phyloP scores from a whole-genome alignment of 768 basidiomycete species.

The Tulasnella sp. region DNA sequence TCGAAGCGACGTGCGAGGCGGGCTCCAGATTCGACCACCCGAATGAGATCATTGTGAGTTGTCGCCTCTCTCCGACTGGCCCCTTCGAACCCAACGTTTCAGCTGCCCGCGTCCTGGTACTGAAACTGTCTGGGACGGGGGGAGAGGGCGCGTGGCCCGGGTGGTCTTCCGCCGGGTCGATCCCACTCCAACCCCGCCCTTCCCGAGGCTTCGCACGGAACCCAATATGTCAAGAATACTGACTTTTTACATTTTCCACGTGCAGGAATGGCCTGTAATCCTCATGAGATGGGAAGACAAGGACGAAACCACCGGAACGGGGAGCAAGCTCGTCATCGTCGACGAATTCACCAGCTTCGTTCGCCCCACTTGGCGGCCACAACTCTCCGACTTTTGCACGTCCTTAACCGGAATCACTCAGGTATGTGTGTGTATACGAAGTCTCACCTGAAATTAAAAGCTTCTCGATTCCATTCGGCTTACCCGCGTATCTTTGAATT shows the following conservation, averaged over 20 bases:
- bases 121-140: background rate
- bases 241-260: slow-evolving; percentile 3
- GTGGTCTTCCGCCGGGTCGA: background rate
- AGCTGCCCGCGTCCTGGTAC: background rate
- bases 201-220: no score
- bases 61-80: slow-evolving; percentile 8
- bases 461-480: background rate
- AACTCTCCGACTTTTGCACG: slow-evolving; percentile 78
- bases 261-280: slow-evolving; percentile 89
- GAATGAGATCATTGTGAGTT: slow-evolving; percentile 90
- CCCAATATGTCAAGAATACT: background rate
- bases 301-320: slow-evolving; percentile 45
- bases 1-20: slow-evolving; percentile 76
- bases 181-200: slow-evolving; percentile 9
- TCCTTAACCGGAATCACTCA: slow-evolving; percentile 89
- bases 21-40: slow-evolving; percentile 77
- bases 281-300: slow-evolving; percentile 78
- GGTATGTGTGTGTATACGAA: slow-evolving; percentile 47
- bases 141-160: background rate
- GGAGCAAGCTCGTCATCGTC: slow-evolving; percentile 60
- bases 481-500: background rate
- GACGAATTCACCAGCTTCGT: slow-evolving; percentile 89
- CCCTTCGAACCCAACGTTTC: background rate
- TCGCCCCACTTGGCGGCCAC: slow-evolving; percentile 79
- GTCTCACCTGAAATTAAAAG: background rate